Percentiles rank a stretch among this genome's conserved stretches.
These are phyloP conservation scores for Pseudocercospora musae DNA, from an alignment of 2,329 filamentous ascomycete genomes.

Conservation along the genomic window DNA sequence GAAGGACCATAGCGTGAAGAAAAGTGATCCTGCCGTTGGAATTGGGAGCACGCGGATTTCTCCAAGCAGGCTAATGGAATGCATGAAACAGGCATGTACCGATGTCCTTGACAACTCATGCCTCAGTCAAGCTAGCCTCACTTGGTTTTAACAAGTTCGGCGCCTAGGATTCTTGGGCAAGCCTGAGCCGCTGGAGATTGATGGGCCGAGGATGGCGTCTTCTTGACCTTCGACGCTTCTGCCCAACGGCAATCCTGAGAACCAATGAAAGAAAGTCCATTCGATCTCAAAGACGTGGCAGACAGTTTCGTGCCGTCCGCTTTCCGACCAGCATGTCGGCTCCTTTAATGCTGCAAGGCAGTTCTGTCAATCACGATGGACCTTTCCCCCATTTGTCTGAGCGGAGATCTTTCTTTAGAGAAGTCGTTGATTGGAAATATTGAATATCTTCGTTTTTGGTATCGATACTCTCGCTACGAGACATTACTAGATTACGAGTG, in stretches of 20 bases:
- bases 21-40: not conserved
- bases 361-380: not conserved
- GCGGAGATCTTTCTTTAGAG: not conserved
- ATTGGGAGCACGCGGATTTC: not conserved
- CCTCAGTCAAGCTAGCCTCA: not conserved
- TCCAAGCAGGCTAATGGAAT: not conserved
- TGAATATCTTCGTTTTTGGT: not conserved
- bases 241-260: not conserved
- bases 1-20: not conserved
- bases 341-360: not conserved
- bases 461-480: slow-evolving; percentile 7
- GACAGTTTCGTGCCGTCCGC: not conserved
- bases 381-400: not conserved
- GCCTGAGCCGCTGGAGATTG: not conserved
- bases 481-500: slow-evolving; percentile 14
- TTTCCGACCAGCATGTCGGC: not conserved
- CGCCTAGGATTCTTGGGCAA: not conserved
- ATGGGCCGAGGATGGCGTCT: not conserved
- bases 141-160: not conserved
- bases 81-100: not conserved
- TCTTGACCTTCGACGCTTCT: not conserved
- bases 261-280: not conserved
- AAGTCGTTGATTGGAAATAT: not conserved
- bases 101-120: not conserved
- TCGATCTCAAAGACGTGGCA: not conserved